Percentiles rank a stretch among this genome's conserved stretches.
phyloP scores from a whole-genome alignment of 129 eudicot species.

The Chrysanthemum seticuspe region DNA sequence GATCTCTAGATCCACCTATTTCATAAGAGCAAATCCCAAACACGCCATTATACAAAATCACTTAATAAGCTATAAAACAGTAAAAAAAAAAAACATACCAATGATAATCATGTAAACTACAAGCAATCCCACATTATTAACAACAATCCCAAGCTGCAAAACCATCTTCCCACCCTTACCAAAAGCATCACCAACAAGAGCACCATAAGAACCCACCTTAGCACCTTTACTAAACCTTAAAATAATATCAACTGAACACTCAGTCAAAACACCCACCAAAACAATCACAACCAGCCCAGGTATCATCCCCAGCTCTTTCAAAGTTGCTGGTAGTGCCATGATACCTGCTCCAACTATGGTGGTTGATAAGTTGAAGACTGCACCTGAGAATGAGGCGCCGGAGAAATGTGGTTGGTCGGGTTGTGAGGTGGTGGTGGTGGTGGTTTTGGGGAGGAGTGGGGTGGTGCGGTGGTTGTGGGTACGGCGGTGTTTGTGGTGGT shows the following conservation, averaged over 20 bases:
- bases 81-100: not conserved
- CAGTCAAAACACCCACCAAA: slow-evolving; percentile 61
- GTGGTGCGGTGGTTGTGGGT: slow-evolving; percentile 46
- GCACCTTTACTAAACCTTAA: slow-evolving; percentile 69
- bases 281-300: slow-evolving; percentile 59
- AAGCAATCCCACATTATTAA: slow-evolving; percentile 69
- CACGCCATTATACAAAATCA: not conserved
- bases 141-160: slow-evolving; percentile 56
- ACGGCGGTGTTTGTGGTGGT: slow-evolving; percentile 70
- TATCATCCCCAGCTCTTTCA: slow-evolving; percentile 73
- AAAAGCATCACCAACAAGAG: slow-evolving; percentile 65
- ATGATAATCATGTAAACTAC: slow-evolving; percentile 85
- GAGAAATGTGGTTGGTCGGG: slow-evolving; percentile 36
- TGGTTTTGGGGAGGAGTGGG: slow-evolving; percentile 50
- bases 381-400: slow-evolving; percentile 80
- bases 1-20: too few relatives aligned
- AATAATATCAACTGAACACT: slow-evolving; percentile 69
- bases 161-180: slow-evolving; percentile 57
- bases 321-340: slow-evolving; percentile 90
- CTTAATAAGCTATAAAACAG: not conserved
- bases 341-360: slow-evolving; percentile 93
- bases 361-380: slow-evolving; percentile 90
- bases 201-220: slow-evolving; percentile 61
- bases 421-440: slow-evolving; percentile 5
- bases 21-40: not conserved